Base-by-base conservation (phyloP, 2,329 filamentous ascomycete genomes). In the Beauveria scarabaeidicola region DNA sequence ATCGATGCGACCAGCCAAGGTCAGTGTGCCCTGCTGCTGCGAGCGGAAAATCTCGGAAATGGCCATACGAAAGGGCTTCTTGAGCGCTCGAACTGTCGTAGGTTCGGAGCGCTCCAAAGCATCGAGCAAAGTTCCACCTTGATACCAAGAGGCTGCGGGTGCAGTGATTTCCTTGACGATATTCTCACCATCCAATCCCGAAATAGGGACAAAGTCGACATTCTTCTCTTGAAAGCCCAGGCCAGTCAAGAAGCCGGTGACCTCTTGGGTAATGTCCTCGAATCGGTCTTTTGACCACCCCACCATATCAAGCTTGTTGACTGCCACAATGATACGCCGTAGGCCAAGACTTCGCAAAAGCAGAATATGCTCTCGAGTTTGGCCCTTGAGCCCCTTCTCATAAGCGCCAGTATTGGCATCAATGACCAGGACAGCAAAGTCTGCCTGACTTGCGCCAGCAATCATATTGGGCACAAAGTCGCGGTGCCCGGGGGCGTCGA, bases 381-480 rank as follows among this genome's bases (percentile, higher is more conserved):
- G 94, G 0, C 94, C 94, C 69, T 89, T 93, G 36, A 97, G 77
- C 0, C 94, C 95, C 3, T 91, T 91, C 71, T 99, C 94, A 65
- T 97, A 97, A 38, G 92, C 92, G 38, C 93, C 94, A 0, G 85
- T 90, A 61, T 89, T 88, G 5, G 93, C 89, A 70, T 99, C 94
- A 62, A 99, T 90, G 21, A 99, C 94, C 3, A 99, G 78, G 0
- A 99, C 88, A 0, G 92, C 94, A 72, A 97, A 94, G 71, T 99
- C 94, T 10, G 94, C 95, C 73, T 97, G 93, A 61, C 90, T 94
- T 3, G 93, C 91, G 15, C 94, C 94, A 2, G 93, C 93, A 70
- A 99, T 97, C 94, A 99, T 99, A 72, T 97, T 99, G 0, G 94
- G 94, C 21, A 99, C 91, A 69, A 97, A 99, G 70, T 99, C 94